Evolutionary conservation across 176 grass and related monocot genomes (phyloP).

Genomic region (Musa itinerans): DNA sequence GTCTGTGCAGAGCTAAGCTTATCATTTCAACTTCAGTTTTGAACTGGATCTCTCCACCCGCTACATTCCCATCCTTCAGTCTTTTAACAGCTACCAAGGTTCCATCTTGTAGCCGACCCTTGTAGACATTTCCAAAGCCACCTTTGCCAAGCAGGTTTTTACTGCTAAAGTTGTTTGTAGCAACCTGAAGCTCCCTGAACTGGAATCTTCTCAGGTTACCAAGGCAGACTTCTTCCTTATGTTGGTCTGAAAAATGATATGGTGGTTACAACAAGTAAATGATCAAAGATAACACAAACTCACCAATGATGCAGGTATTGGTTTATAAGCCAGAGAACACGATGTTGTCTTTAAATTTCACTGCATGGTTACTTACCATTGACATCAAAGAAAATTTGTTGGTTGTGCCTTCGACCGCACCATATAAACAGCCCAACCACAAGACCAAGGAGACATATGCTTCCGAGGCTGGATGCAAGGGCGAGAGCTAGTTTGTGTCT

Average conservation of each 20-base stretch:
- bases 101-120: conserved; percentile 59
- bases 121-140: conserved; percentile 82
- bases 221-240: conserved; percentile 43
- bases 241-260: conserved; percentile 36
- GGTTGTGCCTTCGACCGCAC: conserved; percentile 56
- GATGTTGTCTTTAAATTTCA: background rate
- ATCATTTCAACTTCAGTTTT: conserved; percentile 92
- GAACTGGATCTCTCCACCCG: conserved; percentile 69
- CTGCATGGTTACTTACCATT: conserved; percentile 34
- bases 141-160: conserved; percentile 96
- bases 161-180: conserved; percentile 63
- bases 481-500: conserved; percentile 51
- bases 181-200: conserved; percentile 69
- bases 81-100: conserved; percentile 84
- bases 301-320: background rate
- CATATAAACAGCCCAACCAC: conserved; percentile 50
- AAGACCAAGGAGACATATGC: conserved; percentile 43
- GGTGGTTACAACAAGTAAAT: background rate
- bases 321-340: background rate
- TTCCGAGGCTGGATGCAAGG: conserved; percentile 35
- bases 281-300: background rate
- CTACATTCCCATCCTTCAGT: conserved; percentile 77
- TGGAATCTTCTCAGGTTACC: conserved; percentile 74
- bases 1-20: conserved; percentile 82
- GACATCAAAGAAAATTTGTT: conserved; percentile 66